These are phyloP conservation scores for Parasitella parasitica DNA, from an alignment of 371 early-diverging fungal genomes.

Conservation along the genomic window DNA sequence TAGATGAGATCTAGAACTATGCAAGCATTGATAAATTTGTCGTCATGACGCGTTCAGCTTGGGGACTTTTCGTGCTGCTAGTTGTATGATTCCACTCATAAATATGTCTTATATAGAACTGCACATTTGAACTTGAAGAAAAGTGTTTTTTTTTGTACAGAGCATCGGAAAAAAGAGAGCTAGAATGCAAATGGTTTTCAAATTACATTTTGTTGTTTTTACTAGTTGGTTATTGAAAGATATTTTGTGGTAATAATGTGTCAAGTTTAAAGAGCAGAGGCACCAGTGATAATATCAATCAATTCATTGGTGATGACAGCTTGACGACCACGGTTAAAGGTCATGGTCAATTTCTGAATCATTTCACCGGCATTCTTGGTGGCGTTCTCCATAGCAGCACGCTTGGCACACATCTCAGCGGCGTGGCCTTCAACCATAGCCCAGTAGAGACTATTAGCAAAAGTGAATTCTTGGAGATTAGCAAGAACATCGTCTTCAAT, in stretches of 20 bases:
- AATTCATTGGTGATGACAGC: conserved; percentile 97
- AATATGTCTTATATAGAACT: background rate
- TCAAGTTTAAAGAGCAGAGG: conserved; percentile 75
- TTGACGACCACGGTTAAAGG: conserved; percentile 95
- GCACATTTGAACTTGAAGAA: background rate
- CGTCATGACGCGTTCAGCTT: background rate
- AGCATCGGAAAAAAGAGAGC: background rate
- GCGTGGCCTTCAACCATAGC: conserved; percentile 96
- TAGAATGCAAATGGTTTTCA: background rate
- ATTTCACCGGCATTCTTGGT: conserved; percentile 98
- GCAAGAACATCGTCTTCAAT: conserved; percentile 84
- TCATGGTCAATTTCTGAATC: conserved; percentile 73
- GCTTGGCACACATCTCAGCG: conserved; percentile 95
- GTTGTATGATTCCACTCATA: background rate
- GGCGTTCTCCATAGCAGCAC: conserved; percentile 99
- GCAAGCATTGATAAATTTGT: background rate
- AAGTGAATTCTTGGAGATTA: conserved; percentile 90
- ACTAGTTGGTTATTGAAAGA: background rate
- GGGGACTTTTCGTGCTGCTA: background rate
- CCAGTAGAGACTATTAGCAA: conserved; percentile 94
- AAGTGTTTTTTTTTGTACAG: background rate
- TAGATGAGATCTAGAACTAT: background rate
- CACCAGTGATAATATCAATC: conserved; percentile 94
- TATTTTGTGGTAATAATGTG: background rate
- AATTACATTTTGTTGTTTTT: background rate